Base-by-base conservation (phyloP, 2,329 filamentous ascomycete genomes). In the Blastomyces percursus region DNA sequence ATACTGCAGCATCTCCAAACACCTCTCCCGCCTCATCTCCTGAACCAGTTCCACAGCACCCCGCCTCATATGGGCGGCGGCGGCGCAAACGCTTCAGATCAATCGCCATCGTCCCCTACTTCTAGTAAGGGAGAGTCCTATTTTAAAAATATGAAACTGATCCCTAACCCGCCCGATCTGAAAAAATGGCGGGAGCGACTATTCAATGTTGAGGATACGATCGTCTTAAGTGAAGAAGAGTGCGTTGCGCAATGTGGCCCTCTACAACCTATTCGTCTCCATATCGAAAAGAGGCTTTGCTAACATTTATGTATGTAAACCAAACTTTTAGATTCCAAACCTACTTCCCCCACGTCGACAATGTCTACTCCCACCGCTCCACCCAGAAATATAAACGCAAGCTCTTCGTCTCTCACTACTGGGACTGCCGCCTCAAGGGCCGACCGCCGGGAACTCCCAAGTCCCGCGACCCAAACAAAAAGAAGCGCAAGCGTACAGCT, bases 341-440 rank as follows among this genome's bases (percentile, higher is more conserved):
- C 7, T 93, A 92, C 74, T 92, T 91, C 69, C 88, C 89, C 0
- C 89, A 92, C 73, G 82, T 93, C 67, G 89, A 92, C 77, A 92
- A 92, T 72, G 84, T 92, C 68, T 93, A 91, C 75, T 92, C 89
- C 32, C 89, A 91, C 75, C 86, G 89, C 65, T 91, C 89, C 1
- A 91, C 89, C 2, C 89, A 92, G 72, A 82, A 81, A 61, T 91
- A 91, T 74, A 92, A 92, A 77, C 86, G 87, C 69, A 90, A 90
- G 69, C 86, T 87, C n/a, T 90, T 92, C 67, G 81, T 91, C 61
- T 90, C 88, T 1, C 88, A 91, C 74, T 93, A 92, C 74, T 92
- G 88, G 86, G 89, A 92, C 75, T 93, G 89, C 70, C 84, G 89
- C 42, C 82, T 92, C 70, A 92, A 92, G 75, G 89, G 89, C 30